These are phyloP conservation scores for Phaseolus lunatus DNA, from an alignment of 306 rosid species.

Conservation along the genomic window DNA sequence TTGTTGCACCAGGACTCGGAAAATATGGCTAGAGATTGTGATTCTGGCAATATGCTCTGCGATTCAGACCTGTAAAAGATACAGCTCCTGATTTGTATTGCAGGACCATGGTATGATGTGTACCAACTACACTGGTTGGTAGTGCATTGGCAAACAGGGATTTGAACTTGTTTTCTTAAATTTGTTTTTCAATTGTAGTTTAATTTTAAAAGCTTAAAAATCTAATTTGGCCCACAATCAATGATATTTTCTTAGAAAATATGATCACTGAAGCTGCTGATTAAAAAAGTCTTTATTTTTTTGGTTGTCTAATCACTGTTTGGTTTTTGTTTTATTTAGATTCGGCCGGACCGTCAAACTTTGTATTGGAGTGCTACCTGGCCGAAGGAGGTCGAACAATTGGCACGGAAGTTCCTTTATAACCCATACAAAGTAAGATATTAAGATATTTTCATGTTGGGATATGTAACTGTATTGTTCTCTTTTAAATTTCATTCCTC, in stretches of 20 bases:
- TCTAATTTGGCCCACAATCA: background rate
- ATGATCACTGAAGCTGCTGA: slow-evolving; percentile 2
- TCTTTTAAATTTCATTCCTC: slow-evolving; percentile 10
- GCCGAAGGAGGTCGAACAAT: slow-evolving; percentile 98
- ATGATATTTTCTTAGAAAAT: background rate
- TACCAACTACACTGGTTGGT: no score
- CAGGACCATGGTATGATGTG: no score
- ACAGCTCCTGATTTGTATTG: no score
- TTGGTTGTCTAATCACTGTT: background rate
- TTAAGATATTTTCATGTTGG: slow-evolving; percentile 48
- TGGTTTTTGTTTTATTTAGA: slow-evolving; percentile 50
- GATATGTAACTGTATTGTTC: slow-evolving; percentile 14
- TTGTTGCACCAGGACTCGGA: no score
- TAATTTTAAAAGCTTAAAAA: background rate
- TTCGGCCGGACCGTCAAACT: slow-evolving; percentile 96
- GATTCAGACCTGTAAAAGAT: no score
- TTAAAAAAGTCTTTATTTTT: background rate
- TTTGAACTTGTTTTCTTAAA: no score
- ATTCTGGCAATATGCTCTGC: no score
- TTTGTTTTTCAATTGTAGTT: no score
- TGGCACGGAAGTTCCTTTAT: slow-evolving; percentile 87
- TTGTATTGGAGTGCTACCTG: slow-evolving; percentile 99
- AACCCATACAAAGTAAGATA: slow-evolving; percentile 87
- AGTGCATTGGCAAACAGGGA: no score
- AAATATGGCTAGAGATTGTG: no score